Percentiles rank a stretch among this genome's conserved stretches.
These are phyloP conservation scores for Fusarium xyrophilum DNA, from an alignment of 2,329 filamentous ascomycete genomes.

Conservation along the genomic window DNA sequence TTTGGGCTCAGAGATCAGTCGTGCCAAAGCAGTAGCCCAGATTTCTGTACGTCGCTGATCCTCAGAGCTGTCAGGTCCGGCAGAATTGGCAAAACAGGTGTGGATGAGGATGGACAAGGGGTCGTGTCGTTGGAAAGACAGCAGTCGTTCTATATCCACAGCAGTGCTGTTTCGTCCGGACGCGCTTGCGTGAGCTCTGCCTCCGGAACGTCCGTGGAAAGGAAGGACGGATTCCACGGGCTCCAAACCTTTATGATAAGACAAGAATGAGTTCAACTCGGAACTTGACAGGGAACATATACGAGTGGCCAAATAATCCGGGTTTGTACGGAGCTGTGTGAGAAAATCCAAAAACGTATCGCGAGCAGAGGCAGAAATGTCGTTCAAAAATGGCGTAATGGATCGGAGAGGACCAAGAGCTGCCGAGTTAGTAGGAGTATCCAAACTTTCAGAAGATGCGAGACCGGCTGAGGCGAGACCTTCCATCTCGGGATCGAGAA, in stretches of 20 bases:
- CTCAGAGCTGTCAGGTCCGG: conserved; percentile 81
- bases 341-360: conserved; percentile 81
- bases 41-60: conserved; percentile 80
- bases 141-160: conserved; percentile 77
- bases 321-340: conserved; percentile 81
- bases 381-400: conserved; percentile 67
- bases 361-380: conserved; percentile 77
- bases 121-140: conserved; percentile 89
- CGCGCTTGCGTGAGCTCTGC: conserved; percentile 54
- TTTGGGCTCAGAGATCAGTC: conserved; percentile 78
- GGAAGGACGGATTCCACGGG: conserved; percentile 83
- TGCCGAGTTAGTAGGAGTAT: conserved; percentile 54
- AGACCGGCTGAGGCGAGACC: conserved; percentile 53
- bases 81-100: conserved; percentile 87
- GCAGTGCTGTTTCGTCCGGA: conserved; percentile 57
- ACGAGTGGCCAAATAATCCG: conserved; percentile 84
- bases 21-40: conserved; percentile 88
- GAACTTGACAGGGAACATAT: conserved; percentile 76
- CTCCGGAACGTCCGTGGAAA: conserved; percentile 63
- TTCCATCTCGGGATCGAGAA: conserved; percentile 76
- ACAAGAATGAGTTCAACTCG: conserved; percentile 79
- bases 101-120: conserved; percentile 84
- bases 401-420: conserved; percentile 49
- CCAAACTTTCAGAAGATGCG: conserved; percentile 57
- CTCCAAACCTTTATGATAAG: conserved; percentile 79